A percentile compares a stretch with the other conserved stretches of the same genome.
These are phyloP conservation scores for Wickerhamiella slavikovae DNA, from an alignment of 805 yeast species.

Conservation along the genomic window DNA sequence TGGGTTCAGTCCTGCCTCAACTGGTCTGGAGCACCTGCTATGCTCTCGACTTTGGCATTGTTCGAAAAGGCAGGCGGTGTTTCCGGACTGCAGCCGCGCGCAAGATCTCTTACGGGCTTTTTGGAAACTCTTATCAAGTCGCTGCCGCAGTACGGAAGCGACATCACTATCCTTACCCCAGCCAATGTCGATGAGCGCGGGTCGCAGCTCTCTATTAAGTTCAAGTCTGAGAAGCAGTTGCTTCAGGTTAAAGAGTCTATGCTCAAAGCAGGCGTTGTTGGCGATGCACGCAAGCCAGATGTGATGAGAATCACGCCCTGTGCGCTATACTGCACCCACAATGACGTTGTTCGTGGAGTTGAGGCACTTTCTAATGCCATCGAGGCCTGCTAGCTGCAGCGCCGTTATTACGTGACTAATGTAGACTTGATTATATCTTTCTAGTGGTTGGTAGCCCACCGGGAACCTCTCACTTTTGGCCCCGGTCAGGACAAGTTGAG, in stretches of 20 bases:
- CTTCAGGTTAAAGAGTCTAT: conserved; percentile 31
- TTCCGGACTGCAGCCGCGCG: conserved; percentile 30
- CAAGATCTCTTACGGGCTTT: conserved; percentile 35
- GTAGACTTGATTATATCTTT: too few species aligned
- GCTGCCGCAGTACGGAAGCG: conserved; percentile 28
- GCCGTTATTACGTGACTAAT: too few species aligned
- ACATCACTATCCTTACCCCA: conserved; percentile 64
- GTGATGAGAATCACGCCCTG: conserved; percentile 82
- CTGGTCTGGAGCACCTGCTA: conserved; percentile 62
- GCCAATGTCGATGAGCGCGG: conserved; percentile 39
- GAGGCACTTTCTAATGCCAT: not conserved
- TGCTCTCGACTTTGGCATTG: conserved; percentile 44
- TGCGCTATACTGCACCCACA: conserved; percentile 63
- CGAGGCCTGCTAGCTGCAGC: too few species aligned
- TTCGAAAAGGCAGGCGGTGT: conserved; percentile 47
- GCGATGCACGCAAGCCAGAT: conserved; percentile 78
- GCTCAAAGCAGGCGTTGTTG: conserved; percentile 38
- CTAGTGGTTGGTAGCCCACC: too few species aligned
- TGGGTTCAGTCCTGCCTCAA: conserved; percentile 83
- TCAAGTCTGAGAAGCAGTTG: conserved; percentile 37
- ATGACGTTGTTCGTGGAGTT: conserved; percentile 25
- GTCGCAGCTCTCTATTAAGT: conserved; percentile 60
- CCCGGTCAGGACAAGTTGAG: too few species aligned
- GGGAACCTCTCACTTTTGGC: too few species aligned
- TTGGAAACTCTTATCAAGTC: conserved; percentile 27